A percentile compares a stretch with the other conserved stretches of the same genome.
These are phyloP conservation scores for Cicer judaicum DNA, from an alignment of 306 rosid genomes.

Conservation along the genomic window DNA sequence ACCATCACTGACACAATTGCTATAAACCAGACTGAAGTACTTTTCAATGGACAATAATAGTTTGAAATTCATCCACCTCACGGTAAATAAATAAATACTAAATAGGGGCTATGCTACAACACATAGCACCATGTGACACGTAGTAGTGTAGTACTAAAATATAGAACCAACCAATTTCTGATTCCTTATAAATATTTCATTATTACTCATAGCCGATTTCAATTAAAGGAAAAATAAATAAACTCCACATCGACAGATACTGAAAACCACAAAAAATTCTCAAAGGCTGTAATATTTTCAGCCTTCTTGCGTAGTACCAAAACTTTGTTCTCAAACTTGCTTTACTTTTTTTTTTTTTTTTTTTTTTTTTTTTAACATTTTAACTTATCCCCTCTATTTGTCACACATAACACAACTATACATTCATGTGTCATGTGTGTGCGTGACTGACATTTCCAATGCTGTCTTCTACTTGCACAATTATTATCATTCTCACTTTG, in stretches of 20 bases:
- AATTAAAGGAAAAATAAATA: neutral
- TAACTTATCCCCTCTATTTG: conserved; percentile 21
- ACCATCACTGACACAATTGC: too few relatives aligned
- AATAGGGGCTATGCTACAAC: too few relatives aligned
- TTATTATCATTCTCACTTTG: conserved; percentile 48
- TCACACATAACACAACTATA: conserved; percentile 35
- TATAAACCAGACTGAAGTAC: too few relatives aligned
- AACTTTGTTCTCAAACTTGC: conserved; percentile 40
- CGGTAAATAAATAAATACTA: too few relatives aligned
- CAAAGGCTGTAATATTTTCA: conserved; percentile 18
- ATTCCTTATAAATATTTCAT: too few relatives aligned
- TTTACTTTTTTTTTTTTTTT: neutral
- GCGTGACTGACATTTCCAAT: conserved; percentile 57
- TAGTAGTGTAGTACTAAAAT: too few relatives aligned
- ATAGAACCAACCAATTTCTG: too few relatives aligned
- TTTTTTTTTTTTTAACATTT: too few relatives aligned
- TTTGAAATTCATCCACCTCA: too few relatives aligned
- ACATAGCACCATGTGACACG: too few relatives aligned
- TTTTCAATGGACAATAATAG: too few relatives aligned
- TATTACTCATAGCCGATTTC: neutral
- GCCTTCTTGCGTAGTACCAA: conserved; percentile 12
- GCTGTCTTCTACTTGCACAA: conserved; percentile 48
- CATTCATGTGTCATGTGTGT: conserved; percentile 43
- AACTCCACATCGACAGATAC: conserved; percentile 7
- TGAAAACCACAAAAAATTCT: neutral